Base-by-base conservation (phyloP, 768 basidiomycete genomes). In the Peribolospora kevripleyi region DNA sequence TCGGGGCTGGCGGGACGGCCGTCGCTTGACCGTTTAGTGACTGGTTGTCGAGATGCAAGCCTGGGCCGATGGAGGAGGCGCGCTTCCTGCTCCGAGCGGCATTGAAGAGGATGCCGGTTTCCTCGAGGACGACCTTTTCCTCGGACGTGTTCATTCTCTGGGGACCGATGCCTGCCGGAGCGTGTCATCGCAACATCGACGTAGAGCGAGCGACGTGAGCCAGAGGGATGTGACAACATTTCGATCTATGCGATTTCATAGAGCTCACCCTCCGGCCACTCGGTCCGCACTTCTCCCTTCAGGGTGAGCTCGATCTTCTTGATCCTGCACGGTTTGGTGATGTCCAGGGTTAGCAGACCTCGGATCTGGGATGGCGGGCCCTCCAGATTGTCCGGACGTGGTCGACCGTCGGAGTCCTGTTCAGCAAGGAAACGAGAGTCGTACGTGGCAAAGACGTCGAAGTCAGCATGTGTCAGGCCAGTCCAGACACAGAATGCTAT, bases 201-300 rank as follows among this genome's bases (percentile, higher is more conserved):
- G 25, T 25, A 25, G 25, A 25, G 25, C 25, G 1, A 25, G 25
- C 25, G 25, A 25, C 25, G 25, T 25, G 36, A 46, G 8, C 54
- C 8, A 45, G 46, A 47, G 59, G 14, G 25, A 45, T 9, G 53
- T 51, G 43, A 54, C 53, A 25, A 25, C 5, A 25, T 25, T 25
- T 25, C 25, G 25, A 25, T 25, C 25, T 25, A 25, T 25, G 25
- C 25, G 25, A 25, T 6, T 25, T 36, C 5, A 38, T 40, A 8
- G 37, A n/a, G 65, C 73, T 52, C 57, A 87, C 90, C 84, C 74
- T 93, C 87, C 2, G 81, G 79, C 81, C 86, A 93, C 43, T 77
- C 74, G 4, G 79, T 82, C 37, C 72, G 68, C 3, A 79, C 73
- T 56, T 72, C 80, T 2, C 83, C 88, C 48, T 78, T 71, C 25